A percentile compares a stretch with the other conserved stretches of the same genome.
These are phyloP conservation scores for Apiotrichum akiyoshidainum DNA, from an alignment of 1,284 basidiomycete species.

Conservation along the genomic window DNA sequence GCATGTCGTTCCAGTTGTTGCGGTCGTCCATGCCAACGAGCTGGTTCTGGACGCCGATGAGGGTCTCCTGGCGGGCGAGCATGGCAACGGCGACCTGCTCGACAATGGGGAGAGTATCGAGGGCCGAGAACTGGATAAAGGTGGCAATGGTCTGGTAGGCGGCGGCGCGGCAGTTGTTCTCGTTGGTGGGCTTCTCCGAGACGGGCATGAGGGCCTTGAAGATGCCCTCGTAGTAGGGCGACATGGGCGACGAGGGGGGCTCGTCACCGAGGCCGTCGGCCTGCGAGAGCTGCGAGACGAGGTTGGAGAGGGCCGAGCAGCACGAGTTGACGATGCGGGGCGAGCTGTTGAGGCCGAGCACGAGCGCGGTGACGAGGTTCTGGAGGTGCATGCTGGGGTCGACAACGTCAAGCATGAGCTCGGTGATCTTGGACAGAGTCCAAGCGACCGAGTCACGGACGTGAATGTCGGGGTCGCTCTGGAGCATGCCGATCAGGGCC, in stretches of 20 bases:
- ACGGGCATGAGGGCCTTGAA: conserved; percentile 75
- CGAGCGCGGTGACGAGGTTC: conserved; percentile 76
- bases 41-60: conserved; percentile 83
- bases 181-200: conserved; percentile 78
- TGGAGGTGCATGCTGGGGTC: conserved; percentile 86
- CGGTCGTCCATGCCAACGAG: conserved; percentile 93
- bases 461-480: conserved; percentile 69
- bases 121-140: conserved; percentile 74
- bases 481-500: conserved; percentile 92
- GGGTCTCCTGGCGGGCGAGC: conserved; percentile 81
- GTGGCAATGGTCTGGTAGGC: conserved; percentile 94
- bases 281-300: conserved; percentile 74
- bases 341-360: conserved; percentile 74
- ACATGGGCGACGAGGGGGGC: conserved; percentile 62
- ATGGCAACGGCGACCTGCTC: conserved; percentile 79
- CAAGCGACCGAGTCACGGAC: conserved; percentile 98
- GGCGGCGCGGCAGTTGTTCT: conserved; percentile 88
- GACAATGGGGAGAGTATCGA: conserved; percentile 76
- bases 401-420: conserved; percentile 80
- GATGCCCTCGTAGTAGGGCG: conserved; percentile 84
- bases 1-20: conserved; percentile 98
- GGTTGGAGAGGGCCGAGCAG: conserved; percentile 95
- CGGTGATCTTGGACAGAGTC: conserved; percentile 95
- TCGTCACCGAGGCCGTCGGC: conserved; percentile 55
- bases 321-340: conserved; percentile 84